These are phyloP conservation scores for Phallus indusiatus DNA, from an alignment of 768 basidiomycete species.

Conservation along the genomic window DNA sequence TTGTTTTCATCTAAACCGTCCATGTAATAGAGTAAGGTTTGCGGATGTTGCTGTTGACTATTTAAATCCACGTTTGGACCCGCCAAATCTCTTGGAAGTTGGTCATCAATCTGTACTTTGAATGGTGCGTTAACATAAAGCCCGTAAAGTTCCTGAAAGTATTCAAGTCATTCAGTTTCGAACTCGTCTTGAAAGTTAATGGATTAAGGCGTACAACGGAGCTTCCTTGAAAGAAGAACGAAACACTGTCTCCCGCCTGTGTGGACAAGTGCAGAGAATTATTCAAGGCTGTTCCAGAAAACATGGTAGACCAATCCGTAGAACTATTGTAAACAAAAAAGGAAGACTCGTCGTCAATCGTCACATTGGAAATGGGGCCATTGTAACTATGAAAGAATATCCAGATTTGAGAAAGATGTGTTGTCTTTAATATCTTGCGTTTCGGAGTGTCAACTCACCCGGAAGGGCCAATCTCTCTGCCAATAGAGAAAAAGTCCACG, in stretches of 20 bases:
- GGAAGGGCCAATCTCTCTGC: background rate
- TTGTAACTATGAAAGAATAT: background rate
- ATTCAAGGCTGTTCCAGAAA: background rate
- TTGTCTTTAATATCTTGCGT: background rate
- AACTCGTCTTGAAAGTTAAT: constrained; percentile 18
- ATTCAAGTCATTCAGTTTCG: constrained; percentile 28
- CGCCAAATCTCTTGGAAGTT: background rate
- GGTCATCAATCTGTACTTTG: background rate
- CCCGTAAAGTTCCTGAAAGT: constrained; percentile 9
- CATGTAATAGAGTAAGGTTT: background rate
- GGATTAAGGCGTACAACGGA: constrained; percentile 10
- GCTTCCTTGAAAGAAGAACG: constrained; percentile 5
- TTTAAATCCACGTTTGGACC: background rate
- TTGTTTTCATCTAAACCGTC: background rate
- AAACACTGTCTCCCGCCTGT: background rate
- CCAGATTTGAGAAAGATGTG: background rate
- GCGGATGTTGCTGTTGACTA: background rate
- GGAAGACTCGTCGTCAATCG: background rate
- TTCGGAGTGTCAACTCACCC: background rate
- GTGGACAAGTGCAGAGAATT: constrained; percentile 4
- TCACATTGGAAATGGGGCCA: background rate
- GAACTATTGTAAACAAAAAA: background rate
- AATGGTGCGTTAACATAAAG: constrained; percentile 1
- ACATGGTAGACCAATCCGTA: background rate
- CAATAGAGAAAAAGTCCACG: constrained; percentile 34